phyloP scores from a whole-genome alignment of 257 asterid genomes.

The Catharanthus roseus region DNA sequence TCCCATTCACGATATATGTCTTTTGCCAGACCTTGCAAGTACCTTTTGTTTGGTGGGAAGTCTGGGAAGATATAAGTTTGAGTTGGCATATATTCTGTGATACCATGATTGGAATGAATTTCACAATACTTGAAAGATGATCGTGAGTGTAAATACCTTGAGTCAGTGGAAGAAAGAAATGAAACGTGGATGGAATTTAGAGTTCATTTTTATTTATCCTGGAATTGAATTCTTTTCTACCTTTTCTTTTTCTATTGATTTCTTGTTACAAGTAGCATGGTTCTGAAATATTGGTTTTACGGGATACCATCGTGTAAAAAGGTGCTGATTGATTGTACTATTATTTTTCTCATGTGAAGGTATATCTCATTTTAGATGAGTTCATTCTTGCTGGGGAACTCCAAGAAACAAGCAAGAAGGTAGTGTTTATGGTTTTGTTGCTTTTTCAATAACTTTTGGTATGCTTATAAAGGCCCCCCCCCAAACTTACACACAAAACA shows the following conservation, averaged over 20 bases:
- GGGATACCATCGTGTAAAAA: background rate
- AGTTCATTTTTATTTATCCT: too few relatives aligned
- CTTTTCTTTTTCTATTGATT: background rate
- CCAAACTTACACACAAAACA: background rate
- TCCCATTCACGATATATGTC: background rate
- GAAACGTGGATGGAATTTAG: background rate
- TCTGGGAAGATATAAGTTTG: background rate
- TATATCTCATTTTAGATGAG: constrained; percentile 89
- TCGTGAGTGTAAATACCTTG: background rate
- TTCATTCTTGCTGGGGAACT: constrained; percentile 98
- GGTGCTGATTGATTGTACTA: background rate
- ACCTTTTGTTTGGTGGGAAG: background rate
- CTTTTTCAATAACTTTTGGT: background rate
- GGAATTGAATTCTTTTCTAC: background rate
- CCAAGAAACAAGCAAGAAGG: constrained; percentile 98
- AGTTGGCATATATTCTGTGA: background rate
- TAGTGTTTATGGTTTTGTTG: constrained; percentile 17
- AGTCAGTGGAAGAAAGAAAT: background rate
- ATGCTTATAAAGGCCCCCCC: background rate
- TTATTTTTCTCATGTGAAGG: constrained; percentile 33
- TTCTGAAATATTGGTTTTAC: background rate
- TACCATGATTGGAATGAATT: background rate
- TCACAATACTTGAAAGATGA: background rate
- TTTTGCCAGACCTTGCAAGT: background rate
- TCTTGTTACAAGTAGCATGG: background rate